Percentiles rank a stretch among this genome's conserved stretches.
phyloP scores from a whole-genome alignment of 164 flowering plant genomes.

The Houttuynia cordata region DNA sequence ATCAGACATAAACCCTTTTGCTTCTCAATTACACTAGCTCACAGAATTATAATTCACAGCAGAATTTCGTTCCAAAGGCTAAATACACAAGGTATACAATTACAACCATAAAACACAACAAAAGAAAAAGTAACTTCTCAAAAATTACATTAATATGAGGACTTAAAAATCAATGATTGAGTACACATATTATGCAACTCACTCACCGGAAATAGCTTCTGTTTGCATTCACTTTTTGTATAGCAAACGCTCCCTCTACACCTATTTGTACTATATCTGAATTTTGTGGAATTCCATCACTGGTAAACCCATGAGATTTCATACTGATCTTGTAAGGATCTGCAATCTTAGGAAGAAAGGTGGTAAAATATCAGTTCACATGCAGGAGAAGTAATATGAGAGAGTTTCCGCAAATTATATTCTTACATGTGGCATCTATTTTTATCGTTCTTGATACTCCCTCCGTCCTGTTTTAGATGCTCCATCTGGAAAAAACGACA shows the following conservation, averaged over 20 bases:
- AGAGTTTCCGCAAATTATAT: not conserved
- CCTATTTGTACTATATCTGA: conserved; percentile 59
- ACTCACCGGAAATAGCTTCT: conserved; percentile 82
- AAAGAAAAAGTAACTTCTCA: not conserved
- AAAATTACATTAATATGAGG: not conserved
- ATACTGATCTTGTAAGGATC: conserved; percentile 33
- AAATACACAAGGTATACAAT: too few species aligned
- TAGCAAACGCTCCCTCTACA: conserved; percentile 80
- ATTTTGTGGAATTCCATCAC: conserved; percentile 56
- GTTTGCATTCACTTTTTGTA: conserved; percentile 57
- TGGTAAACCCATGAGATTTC: conserved; percentile 48
- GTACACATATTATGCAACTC: not conserved
- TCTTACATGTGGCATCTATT: not conserved
- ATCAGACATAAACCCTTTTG: too few species aligned
- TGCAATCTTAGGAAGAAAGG: conserved; percentile 27
- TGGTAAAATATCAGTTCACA: not conserved
- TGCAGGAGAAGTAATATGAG: not conserved
- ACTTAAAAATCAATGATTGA: not conserved
- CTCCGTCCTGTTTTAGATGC: too few species aligned
- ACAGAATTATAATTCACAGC: too few species aligned
- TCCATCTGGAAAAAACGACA: too few species aligned
- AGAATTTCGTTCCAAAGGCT: too few species aligned
- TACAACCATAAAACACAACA: not conserved
- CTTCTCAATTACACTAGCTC: too few species aligned
- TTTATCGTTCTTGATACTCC: too few species aligned